Percentiles rank a stretch among this genome's conserved stretches.
These are phyloP conservation scores for Corylus avellana DNA, from an alignment of 306 rosid species.

Conservation along the genomic window DNA sequence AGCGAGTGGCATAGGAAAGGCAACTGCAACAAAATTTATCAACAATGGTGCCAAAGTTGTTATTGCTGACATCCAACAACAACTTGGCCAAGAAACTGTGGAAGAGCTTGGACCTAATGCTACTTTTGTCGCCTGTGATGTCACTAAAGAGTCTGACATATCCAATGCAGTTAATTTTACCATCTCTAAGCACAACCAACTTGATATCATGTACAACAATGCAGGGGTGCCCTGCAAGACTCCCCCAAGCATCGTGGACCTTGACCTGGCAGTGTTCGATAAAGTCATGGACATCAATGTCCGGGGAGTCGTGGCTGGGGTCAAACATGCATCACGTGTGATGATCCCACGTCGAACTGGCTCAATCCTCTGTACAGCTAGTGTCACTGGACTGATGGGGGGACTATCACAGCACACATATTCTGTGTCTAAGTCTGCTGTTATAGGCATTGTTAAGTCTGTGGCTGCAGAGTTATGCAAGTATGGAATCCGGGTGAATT, in stretches of 20 bases:
- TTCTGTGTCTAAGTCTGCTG: conserved; percentile 68
- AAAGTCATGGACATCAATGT: conserved; percentile 68
- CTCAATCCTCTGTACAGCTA: conserved; percentile 82
- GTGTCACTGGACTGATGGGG: conserved; percentile 72
- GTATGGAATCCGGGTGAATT: conserved; percentile 70
- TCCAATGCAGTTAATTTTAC: conserved; percentile 79
- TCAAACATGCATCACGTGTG: conserved; percentile 81
- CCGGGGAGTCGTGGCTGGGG: conserved; percentile 69
- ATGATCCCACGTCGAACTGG: conserved; percentile 72
- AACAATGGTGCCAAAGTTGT: conserved; percentile 87
- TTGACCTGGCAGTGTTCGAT: conserved; percentile 60
- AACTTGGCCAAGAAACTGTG: conserved; percentile 64
- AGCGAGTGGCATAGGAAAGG: conserved; percentile 91
- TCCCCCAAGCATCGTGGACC: conserved; percentile 66
- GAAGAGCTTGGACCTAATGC: conserved; percentile 72
- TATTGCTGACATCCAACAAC: conserved; percentile 69
- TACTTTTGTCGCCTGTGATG: conserved; percentile 67
- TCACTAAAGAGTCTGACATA: conserved; percentile 67
- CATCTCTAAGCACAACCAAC: conserved; percentile 50
- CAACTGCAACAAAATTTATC: conserved; percentile 66
- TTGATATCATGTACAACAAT: conserved; percentile 83
- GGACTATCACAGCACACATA: conserved; percentile 77
- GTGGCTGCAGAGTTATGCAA: conserved; percentile 62
- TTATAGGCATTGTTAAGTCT: conserved; percentile 74
- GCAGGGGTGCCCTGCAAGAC: conserved; percentile 81